Percentiles rank a stretch among this genome's conserved stretches.
phyloP scores from a whole-genome alignment of 768 basidiomycete genomes.

The Cyclocybe cylindracea region DNA sequence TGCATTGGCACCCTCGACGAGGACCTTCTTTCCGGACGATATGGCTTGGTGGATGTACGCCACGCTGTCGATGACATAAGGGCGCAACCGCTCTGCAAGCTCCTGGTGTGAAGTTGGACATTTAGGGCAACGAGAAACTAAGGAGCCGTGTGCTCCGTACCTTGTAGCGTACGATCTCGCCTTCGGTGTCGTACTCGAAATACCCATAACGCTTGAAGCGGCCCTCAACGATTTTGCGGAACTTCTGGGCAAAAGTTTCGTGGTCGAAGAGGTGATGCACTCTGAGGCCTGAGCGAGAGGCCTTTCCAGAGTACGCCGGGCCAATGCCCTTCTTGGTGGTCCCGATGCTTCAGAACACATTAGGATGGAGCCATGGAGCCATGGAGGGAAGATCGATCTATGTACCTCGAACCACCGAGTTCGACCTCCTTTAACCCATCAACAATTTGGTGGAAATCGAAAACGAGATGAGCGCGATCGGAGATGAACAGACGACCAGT shows the following conservation, averaged over 20 bases:
- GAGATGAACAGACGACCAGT: slow-evolving; percentile 86
- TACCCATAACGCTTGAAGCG: slow-evolving; percentile 97
- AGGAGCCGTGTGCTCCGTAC: slow-evolving; percentile 34
- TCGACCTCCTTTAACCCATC: slow-evolving; percentile 98
- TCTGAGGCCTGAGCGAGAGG: slow-evolving; percentile 92
- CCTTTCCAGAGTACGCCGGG: slow-evolving; percentile 97
- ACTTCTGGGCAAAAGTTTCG: slow-evolving; percentile 84
- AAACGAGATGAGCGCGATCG: slow-evolving; percentile 95
- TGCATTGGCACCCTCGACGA: slow-evolving; percentile 98
- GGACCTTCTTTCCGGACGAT: slow-evolving; percentile 70
- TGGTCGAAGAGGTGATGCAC: slow-evolving; percentile 96
- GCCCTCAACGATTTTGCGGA: slow-evolving; percentile 94
- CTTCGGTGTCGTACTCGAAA: slow-evolving; percentile 98
- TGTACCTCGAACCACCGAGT: slow-evolving; percentile 82
- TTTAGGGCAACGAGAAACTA: not conserved
- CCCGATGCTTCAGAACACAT: slow-evolving; percentile 66
- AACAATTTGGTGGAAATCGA: slow-evolving; percentile 99
- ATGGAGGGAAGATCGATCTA: not conserved
- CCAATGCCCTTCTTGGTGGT: slow-evolving; percentile 99
- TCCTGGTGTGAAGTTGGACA: slow-evolving; percentile 40
- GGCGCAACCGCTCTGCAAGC: slow-evolving; percentile 81
- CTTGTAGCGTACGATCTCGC: slow-evolving; percentile 92
- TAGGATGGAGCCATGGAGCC: not conserved
- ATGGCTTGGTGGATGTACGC: slow-evolving; percentile 84
- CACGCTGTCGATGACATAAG: slow-evolving; percentile 89